Evolutionary conservation across 371 early-diverging fungal species (phyloP).

Genomic region (Basidiobolus meristosporus): DNA sequence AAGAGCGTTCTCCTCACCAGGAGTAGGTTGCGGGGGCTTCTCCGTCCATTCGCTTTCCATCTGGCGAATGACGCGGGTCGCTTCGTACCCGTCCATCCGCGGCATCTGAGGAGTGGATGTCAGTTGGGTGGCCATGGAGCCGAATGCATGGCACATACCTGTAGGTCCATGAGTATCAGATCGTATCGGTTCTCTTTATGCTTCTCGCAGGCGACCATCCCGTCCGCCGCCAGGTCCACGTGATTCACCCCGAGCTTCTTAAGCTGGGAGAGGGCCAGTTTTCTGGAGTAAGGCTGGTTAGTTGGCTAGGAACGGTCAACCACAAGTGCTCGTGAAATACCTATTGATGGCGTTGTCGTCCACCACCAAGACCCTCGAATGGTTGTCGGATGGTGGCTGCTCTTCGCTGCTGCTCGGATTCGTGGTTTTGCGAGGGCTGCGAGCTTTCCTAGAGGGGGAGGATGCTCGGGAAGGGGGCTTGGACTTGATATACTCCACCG

Average conservation of each 20-base stretch:
- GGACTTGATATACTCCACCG: slow-evolving; percentile 1
- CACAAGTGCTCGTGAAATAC: neutral
- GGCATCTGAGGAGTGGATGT: slow-evolving; percentile 27
- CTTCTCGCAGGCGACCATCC: slow-evolving; percentile 45
- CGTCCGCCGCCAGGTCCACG: slow-evolving; percentile 19
- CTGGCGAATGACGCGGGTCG: slow-evolving; percentile 49
- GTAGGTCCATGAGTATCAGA: slow-evolving; percentile 67
- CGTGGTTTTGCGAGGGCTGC: slow-evolving; percentile 5
- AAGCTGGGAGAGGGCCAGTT: neutral
- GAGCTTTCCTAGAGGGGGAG: slow-evolving; percentile 6
- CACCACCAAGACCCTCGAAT: slow-evolving; percentile 16
- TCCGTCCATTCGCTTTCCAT: slow-evolving; percentile 12
- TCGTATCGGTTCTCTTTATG: slow-evolving; percentile 34
- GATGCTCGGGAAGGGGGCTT: no score
- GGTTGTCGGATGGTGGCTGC: slow-evolving; percentile 4
- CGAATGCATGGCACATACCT: no score
- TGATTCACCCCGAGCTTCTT: neutral
- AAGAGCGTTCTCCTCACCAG: neutral
- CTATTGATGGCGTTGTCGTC: slow-evolving; percentile 29
- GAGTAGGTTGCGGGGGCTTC: neutral
- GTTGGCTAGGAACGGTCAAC: no score
- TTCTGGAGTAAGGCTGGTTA: no score
- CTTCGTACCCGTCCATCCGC: slow-evolving; percentile 57
- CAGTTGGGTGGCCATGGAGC: no score
- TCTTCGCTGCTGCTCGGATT: slow-evolving; percentile 2